Conservation (phyloP, 257 asterid genomes). For the Rehmannia glutinosa region DNA sequence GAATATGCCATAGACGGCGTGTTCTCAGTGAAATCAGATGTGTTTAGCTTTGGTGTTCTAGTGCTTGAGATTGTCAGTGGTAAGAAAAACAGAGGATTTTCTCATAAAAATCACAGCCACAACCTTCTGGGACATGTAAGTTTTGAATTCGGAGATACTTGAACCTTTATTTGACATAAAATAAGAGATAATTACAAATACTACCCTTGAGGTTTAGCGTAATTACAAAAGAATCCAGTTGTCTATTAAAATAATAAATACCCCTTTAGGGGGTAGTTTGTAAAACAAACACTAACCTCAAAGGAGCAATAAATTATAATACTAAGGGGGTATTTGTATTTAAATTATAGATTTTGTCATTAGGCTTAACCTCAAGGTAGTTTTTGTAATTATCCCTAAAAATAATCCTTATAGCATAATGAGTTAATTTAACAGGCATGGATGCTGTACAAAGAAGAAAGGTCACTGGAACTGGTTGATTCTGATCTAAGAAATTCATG, state of each 20-base stretch:
- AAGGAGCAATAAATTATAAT: neutral
- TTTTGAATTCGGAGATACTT: neutral
- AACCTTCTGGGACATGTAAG: conserved; percentile 36
- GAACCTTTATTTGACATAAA: too few species aligned
- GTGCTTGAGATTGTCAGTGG: conserved; percentile 35
- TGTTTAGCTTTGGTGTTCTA: conserved; percentile 35
- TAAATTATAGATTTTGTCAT: too few species aligned
- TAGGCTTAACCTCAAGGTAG: too few species aligned
- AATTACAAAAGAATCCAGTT: neutral
- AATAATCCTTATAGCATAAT: too few species aligned
- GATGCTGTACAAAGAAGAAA: conserved; percentile 33
- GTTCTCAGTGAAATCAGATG: conserved; percentile 32
- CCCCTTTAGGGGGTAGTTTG: neutral
- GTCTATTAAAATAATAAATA: too few species aligned
- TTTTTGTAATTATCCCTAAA: too few species aligned
- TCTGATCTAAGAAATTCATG: neutral
- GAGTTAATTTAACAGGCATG: conserved; percentile 23
- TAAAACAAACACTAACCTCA: neutral
- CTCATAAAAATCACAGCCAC: conserved; percentile 22
- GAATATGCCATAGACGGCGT: conserved; percentile 30
- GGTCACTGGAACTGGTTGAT: conserved; percentile 28
- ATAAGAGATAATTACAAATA: neutral
- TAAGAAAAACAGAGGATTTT: conserved; percentile 31
- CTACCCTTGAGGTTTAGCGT: neutral
- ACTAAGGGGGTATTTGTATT: too few species aligned